phyloP scores from a whole-genome alignment of 2,329 filamentous ascomycete species.

The Westerdykella aurantiaca region DNA sequence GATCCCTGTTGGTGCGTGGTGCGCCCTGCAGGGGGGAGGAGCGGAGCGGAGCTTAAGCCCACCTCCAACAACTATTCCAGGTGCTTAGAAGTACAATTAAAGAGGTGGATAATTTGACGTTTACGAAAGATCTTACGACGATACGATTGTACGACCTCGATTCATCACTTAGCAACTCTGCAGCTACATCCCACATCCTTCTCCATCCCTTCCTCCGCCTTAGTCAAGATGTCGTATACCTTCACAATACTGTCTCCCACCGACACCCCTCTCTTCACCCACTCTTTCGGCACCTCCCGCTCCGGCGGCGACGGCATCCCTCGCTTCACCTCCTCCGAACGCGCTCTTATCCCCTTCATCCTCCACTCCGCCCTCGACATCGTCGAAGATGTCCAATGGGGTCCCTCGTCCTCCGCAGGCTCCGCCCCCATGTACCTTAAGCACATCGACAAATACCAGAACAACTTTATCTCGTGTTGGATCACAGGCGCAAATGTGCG shows the following conservation, averaged over 20 bases:
- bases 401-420: slow-evolving; percentile 34
- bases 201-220: not conserved
- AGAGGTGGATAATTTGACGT: too few species aligned
- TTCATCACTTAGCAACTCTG: not conserved
- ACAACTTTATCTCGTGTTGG: slow-evolving; percentile 92
- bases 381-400: slow-evolving; percentile 95
- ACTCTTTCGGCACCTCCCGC: slow-evolving; percentile 95
- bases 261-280: slow-evolving; percentile 93
- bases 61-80: too few species aligned
- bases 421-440: slow-evolving; percentile 72
- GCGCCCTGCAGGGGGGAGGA: too few species aligned
- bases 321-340: slow-evolving; percentile 80
- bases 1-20: not conserved
- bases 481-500: slow-evolving; percentile 88
- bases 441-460: slow-evolving; percentile 93
- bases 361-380: slow-evolving; percentile 91
- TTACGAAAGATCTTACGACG: not conserved
- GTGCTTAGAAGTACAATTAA: too few species aligned
- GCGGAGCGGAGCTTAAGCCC: too few species aligned
- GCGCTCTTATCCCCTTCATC: slow-evolving; percentile 96
- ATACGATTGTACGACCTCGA: not conserved
- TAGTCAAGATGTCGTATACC: slow-evolving; percentile 82
- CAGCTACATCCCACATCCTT: not conserved
- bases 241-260: slow-evolving; percentile 94
- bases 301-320: slow-evolving; percentile 88